A percentile compares a stretch with the other conserved stretches of the same genome.
phyloP scores from a whole-genome alignment of 1,139 yeast species.

The Yamadazyma buinensis region DNA sequence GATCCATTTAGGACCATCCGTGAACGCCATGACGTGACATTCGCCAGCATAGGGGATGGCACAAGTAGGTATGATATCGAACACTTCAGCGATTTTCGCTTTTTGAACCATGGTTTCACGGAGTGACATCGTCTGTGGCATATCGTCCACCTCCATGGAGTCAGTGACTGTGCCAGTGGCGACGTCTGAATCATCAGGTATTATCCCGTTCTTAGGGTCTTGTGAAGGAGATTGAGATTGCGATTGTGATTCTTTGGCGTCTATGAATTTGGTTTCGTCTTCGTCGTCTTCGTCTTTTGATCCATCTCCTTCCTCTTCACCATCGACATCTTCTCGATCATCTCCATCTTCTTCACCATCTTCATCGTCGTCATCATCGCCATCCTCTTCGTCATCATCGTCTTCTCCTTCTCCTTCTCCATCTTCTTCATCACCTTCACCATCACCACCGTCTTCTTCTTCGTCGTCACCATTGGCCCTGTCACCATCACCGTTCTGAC shows the following conservation, averaged over 20 bases:
- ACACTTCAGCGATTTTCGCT: constrained; percentile 45
- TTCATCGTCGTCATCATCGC: constrained; percentile 19
- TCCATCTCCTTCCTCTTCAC: constrained; percentile 13
- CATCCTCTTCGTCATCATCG: constrained; percentile 22
- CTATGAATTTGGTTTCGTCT: constrained; percentile 16
- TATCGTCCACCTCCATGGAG: constrained; percentile 10
- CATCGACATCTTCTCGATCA: constrained; percentile 15
- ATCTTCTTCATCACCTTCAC: constrained; percentile 17
- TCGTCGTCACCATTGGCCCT: constrained; percentile 17
- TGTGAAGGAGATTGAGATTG: constrained; percentile 9
- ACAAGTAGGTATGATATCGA: constrained; percentile 63
- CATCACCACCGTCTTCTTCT: constrained; percentile 15
- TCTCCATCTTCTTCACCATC: constrained; percentile 15
- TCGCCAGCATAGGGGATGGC: constrained; percentile 70
- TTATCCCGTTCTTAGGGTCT: constrained; percentile 6
- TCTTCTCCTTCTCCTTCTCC: constrained; percentile 18
- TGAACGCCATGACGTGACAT: constrained; percentile 73
- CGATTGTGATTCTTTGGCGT: constrained; percentile 18
- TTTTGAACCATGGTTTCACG: constrained; percentile 39
- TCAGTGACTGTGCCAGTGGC: constrained; percentile 2
- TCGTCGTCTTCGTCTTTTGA: constrained; percentile 16
- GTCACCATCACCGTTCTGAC: constrained; percentile 13
- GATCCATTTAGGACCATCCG: constrained; percentile 83
- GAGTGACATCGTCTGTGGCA: constrained; percentile 12
- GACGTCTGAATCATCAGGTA: constrained; percentile 8